Evolutionary conservation across 2,329 filamentous ascomycete species (phyloP).

Genomic region (Diaporthe sp.): DNA sequence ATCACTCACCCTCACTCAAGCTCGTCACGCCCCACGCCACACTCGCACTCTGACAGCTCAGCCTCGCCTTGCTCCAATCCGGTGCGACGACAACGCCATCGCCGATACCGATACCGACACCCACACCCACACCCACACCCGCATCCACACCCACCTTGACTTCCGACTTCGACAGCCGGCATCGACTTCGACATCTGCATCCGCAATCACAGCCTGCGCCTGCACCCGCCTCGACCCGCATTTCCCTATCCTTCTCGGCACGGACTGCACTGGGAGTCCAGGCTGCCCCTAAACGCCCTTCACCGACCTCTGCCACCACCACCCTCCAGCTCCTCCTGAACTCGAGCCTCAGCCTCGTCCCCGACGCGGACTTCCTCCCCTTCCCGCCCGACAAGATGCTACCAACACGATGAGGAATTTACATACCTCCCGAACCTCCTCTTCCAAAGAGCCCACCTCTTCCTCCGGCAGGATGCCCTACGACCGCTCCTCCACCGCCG

Average conservation of each 20-base stretch:
- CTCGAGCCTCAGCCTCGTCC: background rate
- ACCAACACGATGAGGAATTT: conserved; percentile 48
- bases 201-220: background rate
- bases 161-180: background rate
- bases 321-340: background rate
- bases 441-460: conserved; percentile 37
- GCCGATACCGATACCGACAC: background rate
- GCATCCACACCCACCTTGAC: background rate
- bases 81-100: background rate
- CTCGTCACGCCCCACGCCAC: background rate
- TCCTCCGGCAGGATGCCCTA: conserved; percentile 40
- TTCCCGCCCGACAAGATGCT: conserved; percentile 40
- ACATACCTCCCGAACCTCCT: conserved; percentile 41
- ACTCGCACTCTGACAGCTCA: background rate
- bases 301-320: conserved; percentile 7
- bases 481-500: conserved; percentile 53
- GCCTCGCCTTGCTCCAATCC: background rate
- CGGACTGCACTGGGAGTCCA: background rate
- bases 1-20: conserved; percentile 1
- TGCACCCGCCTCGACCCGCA: conserved; percentile 5
- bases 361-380: conserved; percentile 5
- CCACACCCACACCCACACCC: background rate
- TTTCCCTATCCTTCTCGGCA: background rate
- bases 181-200: conserved; percentile 12
- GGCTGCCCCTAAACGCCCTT: conserved; percentile 16